Evolutionary conservation across 768 basidiomycete genomes (phyloP), one percentile per base, ranked within the genome.

Genomic region (Panaeolus papilionaceus): DNA sequence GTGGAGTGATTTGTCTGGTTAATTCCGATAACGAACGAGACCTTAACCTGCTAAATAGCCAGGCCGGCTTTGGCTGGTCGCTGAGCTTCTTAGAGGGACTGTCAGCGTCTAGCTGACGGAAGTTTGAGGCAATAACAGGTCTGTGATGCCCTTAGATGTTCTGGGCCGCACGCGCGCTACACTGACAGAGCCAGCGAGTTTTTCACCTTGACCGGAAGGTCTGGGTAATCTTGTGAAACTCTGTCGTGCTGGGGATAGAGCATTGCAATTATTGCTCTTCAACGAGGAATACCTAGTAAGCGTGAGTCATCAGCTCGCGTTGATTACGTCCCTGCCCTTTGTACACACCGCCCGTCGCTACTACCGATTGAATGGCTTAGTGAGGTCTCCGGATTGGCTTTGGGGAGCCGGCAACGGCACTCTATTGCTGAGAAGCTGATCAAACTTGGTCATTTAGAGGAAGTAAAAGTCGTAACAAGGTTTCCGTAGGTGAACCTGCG

Each of bases 1-100:
- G 88, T 82, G 91, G 90, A 93, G 91, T 92, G 92, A 93, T 92
- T 93, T 93, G 92, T 93, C 92, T 93, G 92, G 91, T 92, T 93
- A 92, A 93, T 92, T 92, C 90, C 88, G 91, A 93, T 92, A 92
- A 92, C 88, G 88, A 93, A 92, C 87, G 90, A 93, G 91, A 93
- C 92, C 89, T 91, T 91, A 89, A 89, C 89, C 89, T 92, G 90
- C 92, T 92, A 91, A 92, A 92, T 93, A 92, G 91, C 85, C 89
- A 83, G 88, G 86, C 85, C 79, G 86, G 84, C 88, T 87, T 86
- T 84, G 71, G 89, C 86, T 89, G 88, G 88, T 86, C 85, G 84
- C 81, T 74, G 86, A 45, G 85, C 89, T 91, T 92, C 89, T 92
- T 91, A 91, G 89, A 91, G 88, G 89, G 89, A 90, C 90, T 90